Conservation (phyloP, 495 filamentous ascomycete genomes). For the Hypoxylon fragiforme region DNA sequence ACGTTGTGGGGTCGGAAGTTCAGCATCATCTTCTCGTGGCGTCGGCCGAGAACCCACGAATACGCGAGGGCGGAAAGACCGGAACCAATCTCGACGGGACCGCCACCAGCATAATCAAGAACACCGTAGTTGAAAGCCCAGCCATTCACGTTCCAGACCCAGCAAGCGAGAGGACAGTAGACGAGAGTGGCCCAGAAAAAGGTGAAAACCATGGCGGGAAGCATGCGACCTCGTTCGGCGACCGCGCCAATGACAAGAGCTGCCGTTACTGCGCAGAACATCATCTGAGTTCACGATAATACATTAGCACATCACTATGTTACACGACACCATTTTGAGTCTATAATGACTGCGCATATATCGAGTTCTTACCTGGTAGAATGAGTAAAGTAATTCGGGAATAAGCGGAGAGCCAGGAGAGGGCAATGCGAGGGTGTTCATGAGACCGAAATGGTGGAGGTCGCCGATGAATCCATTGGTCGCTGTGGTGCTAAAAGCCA, state of each 20-base stretch:
- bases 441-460: conserved; percentile 82
- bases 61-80: conserved; percentile 92
- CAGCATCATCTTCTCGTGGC: conserved; percentile 99
- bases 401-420: conserved; percentile 80
- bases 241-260: conserved; percentile 92
- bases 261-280: conserved; percentile 92
- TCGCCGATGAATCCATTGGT: conserved; percentile 83
- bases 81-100: conserved; percentile 96
- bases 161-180: conserved; percentile 95
- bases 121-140: conserved; percentile 94
- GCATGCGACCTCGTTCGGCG: conserved; percentile 89
- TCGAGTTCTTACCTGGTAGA: conserved; percentile 75
- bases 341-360: neutral
- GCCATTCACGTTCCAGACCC: conserved; percentile 92
- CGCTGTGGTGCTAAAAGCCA: conserved; percentile 83
- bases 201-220: conserved; percentile 93
- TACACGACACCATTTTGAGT: no score
- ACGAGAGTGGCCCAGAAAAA: conserved; percentile 97
- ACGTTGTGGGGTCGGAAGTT: conserved; percentile 97
- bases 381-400: conserved; percentile 89
- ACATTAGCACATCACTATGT: conserved; percentile 13
- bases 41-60: conserved; percentile 90
- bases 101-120: conserved; percentile 94
- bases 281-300: conserved; percentile 63
- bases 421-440: conserved; percentile 72